Base-by-base conservation (phyloP, 345 rosid genomes). In the Salix udensis region DNA sequence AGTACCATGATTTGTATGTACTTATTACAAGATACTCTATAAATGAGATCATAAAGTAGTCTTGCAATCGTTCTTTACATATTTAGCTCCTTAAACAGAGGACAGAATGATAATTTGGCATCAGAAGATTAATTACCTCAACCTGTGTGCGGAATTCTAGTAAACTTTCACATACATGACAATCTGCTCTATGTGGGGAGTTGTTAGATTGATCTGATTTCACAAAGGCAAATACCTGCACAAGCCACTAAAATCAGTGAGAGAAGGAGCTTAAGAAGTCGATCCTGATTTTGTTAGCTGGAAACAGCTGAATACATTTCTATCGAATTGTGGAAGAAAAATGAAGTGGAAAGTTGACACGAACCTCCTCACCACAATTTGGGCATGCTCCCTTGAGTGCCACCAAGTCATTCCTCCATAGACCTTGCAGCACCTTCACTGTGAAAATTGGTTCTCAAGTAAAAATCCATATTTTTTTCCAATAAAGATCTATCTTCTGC, bases 321-420 rank as follows among this genome's bases (percentile, higher is more conserved):
- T n/a, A 80, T 23, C 46, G 28, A 15, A 44, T 72, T 3, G 30
- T 68, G 65, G 31, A 34, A 55, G 64, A 34, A 71, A 65, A 66
- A 69, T 69, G 68, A 72, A 7, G 48, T 55, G 26, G 14, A 19
- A 72, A 65, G 68, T 70, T 42, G 74, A 67, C 37, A 83, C 82
- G 78, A n/a, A 93, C 99, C 99, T 96, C 99, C 79, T 96, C 99
- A 50, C 97, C 94, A 21, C 99, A 96, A 81, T 93, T 91, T 5
- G 98, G 99, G 78, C 99, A 96, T 78, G 93, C 88, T 72, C 99
- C 98, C 84, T 79, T 93, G 68, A 96, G 87, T 69, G 96, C 93
- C 34, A 87, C 94, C 83, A 96, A 84, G 87, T 96, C 98, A 76
- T 89, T 93, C 81, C 92, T 89, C 99, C 99, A 93, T 18, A 96